A percentile compares a stretch with the other conserved stretches of the same genome.
Evolutionary conservation across 1,284 basidiomycete genomes (phyloP).

Genomic region (Gomphus bonarii): DNA sequence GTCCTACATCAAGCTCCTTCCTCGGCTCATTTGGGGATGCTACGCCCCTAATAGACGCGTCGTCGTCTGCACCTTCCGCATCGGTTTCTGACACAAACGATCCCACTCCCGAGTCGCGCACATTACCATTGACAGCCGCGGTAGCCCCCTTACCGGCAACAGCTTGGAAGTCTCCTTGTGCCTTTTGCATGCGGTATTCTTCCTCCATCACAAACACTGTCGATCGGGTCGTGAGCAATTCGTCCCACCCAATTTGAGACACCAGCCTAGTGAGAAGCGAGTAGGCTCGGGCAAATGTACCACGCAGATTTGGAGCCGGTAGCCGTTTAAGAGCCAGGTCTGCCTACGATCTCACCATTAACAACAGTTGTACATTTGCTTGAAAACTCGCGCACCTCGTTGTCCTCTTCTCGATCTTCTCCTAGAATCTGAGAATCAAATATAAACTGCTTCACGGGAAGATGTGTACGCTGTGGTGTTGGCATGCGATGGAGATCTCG

Average conservation of each 20-base stretch:
- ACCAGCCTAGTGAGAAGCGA: conserved; percentile 83
- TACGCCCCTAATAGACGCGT: conserved; percentile 62
- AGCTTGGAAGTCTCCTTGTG: conserved; percentile 43
- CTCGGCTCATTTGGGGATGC: conserved; percentile 26
- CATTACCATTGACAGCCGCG: conserved; percentile 37
- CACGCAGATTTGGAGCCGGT: conserved; percentile 88
- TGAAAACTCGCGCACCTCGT: conserved; percentile 45
- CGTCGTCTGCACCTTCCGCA: conserved; percentile 46
- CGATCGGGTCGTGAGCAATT: conserved; percentile 89
- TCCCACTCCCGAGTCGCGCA: conserved; percentile 19
- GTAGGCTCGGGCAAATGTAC: conserved; percentile 95
- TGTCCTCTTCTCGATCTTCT: conserved; percentile 57
- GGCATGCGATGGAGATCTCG: conserved; percentile 88
- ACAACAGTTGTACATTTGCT: background rate
- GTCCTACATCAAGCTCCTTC: conserved; percentile 19
- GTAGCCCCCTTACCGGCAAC: conserved; percentile 18
- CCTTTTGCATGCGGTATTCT: conserved; percentile 88
- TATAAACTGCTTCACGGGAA: conserved; percentile 82
- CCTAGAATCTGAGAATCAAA: conserved; percentile 56
- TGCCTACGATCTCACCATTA: conserved; percentile 37
- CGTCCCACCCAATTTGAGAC: conserved; percentile 96
- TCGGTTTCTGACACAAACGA: conserved; percentile 6
- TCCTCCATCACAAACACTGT: conserved; percentile 99
- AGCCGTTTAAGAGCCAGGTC: conserved; percentile 89
- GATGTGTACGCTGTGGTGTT: conserved; percentile 71